Conservation (phyloP, 306 rosid genomes). For the Arachis stenosperma region DNA sequence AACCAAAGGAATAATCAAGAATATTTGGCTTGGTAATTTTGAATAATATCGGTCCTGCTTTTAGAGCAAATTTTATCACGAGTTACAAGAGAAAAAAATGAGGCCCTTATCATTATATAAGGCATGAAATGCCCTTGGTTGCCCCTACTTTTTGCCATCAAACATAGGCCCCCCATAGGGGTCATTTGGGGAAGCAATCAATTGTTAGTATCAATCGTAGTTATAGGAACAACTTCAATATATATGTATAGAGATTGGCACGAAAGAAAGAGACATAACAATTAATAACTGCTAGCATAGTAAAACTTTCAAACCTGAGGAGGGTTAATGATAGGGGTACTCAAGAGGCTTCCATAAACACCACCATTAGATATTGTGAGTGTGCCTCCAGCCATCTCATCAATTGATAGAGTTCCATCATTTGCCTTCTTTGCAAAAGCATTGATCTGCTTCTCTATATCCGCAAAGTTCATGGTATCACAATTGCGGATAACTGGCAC, state of each 20-base stretch:
- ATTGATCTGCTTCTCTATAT: constrained; percentile 83
- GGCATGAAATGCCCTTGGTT: not conserved
- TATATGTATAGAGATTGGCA: not conserved
- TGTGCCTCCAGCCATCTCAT: constrained; percentile 92
- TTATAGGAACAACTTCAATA: not conserved
- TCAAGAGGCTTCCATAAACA: constrained; percentile 84
- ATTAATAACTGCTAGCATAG: not conserved
- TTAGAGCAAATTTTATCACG: constrained; percentile 22
- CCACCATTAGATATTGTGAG: constrained; percentile 89
- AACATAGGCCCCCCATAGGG: not conserved
- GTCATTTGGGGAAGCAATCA: not conserved
- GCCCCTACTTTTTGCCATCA: constrained; percentile 21
- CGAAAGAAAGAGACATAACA: constrained; percentile 14
- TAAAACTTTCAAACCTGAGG: constrained; percentile 64
- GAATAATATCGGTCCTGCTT: not conserved
- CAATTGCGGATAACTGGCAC: constrained; percentile 84
- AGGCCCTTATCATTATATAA: constrained; percentile 1
- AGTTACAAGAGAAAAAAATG: constrained; percentile 6
- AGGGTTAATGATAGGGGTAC: constrained; percentile 87
- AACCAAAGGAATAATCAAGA: constrained; percentile 13
- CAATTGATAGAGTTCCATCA: constrained; percentile 73
- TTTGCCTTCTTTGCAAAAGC: constrained; percentile 77
- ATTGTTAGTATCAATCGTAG: not conserved
- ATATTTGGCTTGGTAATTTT: not conserved
- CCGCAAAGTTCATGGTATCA: constrained; percentile 73